Percentiles rank a stretch among this genome's conserved stretches.
These are phyloP conservation scores for Chlorella sp. DNA, from an alignment of 139 green algal species.

Conservation along the genomic window DNA sequence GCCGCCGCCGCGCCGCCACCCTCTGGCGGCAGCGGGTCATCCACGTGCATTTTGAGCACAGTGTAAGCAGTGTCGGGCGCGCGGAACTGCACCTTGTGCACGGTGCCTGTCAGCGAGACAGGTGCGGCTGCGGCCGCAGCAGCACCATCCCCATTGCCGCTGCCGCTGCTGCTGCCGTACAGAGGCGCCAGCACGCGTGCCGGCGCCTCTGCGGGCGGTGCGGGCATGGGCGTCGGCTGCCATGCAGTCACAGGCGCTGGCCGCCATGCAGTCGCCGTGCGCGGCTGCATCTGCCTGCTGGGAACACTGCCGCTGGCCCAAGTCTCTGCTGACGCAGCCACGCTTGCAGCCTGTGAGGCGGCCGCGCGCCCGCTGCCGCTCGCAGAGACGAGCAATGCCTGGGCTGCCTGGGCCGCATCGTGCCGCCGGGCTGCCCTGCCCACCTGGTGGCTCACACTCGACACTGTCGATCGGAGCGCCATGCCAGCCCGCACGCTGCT, in stretches of 20 bases:
- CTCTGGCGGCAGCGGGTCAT: background rate
- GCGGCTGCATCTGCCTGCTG: background rate
- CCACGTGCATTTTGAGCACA: conserved; percentile 37
- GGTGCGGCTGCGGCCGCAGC: background rate
- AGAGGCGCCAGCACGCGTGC: too few relatives aligned
- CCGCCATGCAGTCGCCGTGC: too few relatives aligned
- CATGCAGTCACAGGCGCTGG: too few relatives aligned
- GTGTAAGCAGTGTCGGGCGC: conserved; percentile 42
- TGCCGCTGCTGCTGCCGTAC: background rate
- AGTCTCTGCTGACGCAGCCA: too few relatives aligned
- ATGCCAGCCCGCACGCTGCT: too few relatives aligned
- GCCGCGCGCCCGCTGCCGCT: too few relatives aligned
- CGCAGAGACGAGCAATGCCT: too few relatives aligned
- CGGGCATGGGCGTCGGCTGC: too few relatives aligned
- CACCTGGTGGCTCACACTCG: background rate
- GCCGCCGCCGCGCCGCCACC: background rate
- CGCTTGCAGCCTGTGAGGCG: too few relatives aligned
- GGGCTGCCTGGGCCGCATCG: background rate
- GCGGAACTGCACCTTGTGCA: conserved; percentile 41
- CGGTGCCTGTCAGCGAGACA: conserved; percentile 24
- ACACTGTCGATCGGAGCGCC: too few relatives aligned
- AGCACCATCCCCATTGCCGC: background rate
- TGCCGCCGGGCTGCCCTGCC: background rate
- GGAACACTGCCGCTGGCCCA: too few relatives aligned
- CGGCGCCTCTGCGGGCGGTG: too few relatives aligned